phyloP scores from a whole-genome alignment of 2,329 filamentous ascomycete genomes.

The Monilinia aucupariae region DNA sequence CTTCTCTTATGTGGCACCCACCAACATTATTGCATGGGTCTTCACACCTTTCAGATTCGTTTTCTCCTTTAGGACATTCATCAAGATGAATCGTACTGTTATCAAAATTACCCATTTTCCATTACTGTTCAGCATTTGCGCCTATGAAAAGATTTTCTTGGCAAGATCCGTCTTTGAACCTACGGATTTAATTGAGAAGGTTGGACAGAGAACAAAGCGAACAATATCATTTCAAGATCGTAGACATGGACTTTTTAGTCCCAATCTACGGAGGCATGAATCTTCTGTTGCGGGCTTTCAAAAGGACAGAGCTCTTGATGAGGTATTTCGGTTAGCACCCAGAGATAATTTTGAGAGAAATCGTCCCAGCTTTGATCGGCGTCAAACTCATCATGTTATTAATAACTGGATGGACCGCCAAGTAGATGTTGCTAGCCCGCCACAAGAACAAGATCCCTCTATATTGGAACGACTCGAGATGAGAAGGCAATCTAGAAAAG shows the following conservation, averaged over 20 bases:
- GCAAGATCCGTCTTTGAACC: constrained; percentile 73
- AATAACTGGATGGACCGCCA: constrained; percentile 83
- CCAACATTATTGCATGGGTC: constrained; percentile 87
- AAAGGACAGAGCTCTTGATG: constrained; percentile 84
- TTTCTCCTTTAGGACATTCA: constrained; percentile 74
- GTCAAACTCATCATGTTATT: constrained; percentile 75
- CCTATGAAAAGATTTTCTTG: constrained; percentile 79
- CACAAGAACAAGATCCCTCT: constrained; percentile 55
- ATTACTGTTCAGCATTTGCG: constrained; percentile 76
- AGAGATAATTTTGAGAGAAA: constrained; percentile 57
- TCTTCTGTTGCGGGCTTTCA: constrained; percentile 84
- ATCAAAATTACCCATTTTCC: constrained; percentile 92
- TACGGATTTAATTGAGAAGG: constrained; percentile 76
- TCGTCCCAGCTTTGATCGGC: constrained; percentile 56
- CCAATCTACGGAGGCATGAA: constrained; percentile 66
- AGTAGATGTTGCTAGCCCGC: constrained; percentile 49
- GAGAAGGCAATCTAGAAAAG: constrained; percentile 30
- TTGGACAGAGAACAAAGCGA: constrained; percentile 46
- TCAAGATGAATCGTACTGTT: constrained; percentile 79
- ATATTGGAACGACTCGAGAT: constrained; percentile 54
- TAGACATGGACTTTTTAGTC: constrained; percentile 63
- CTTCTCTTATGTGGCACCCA: constrained; percentile 88
- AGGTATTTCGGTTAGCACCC: constrained; percentile 76
- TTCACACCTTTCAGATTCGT: constrained; percentile 76
- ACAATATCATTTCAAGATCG: constrained; percentile 52